phyloP scores from a whole-genome alignment of 768 basidiomycete genomes.

The Pleurotus djamor region DNA sequence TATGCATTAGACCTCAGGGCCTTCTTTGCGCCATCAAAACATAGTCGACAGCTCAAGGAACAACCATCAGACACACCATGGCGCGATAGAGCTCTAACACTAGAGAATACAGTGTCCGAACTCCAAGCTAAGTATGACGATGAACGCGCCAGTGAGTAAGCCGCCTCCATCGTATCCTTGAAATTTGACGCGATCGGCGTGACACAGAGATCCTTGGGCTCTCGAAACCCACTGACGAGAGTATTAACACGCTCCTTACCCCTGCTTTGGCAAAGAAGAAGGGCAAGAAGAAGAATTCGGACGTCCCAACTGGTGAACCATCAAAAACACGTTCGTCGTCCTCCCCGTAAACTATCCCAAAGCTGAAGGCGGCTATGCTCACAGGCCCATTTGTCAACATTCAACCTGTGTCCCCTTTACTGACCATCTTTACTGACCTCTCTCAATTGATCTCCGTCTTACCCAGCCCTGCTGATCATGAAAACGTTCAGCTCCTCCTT shows the following conservation, averaged over 20 bases:
- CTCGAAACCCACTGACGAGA: too few relatives aligned
- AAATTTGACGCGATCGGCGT: too few relatives aligned
- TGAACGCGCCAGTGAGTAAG: slow-evolving; percentile 36
- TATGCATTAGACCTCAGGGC: slow-evolving; percentile 40
- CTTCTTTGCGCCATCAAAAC: slow-evolving; percentile 12
- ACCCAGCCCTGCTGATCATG: slow-evolving; percentile 15
- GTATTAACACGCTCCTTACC: neutral
- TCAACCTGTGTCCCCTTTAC: slow-evolving; percentile 9
- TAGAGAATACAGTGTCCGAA: slow-evolving; percentile 35
- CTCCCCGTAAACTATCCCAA: neutral
- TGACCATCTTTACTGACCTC: slow-evolving; percentile 26
- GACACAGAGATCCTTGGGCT: too few relatives aligned
- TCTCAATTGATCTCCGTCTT: slow-evolving; percentile 22
- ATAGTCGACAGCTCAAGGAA: neutral
- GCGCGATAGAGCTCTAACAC: slow-evolving; percentile 36
- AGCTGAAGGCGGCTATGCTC: too few relatives aligned
- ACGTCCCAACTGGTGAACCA: slow-evolving; percentile 12
- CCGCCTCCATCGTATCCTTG: too few relatives aligned
- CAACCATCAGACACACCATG: slow-evolving; percentile 24
- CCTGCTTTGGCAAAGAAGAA: slow-evolving; percentile 12
- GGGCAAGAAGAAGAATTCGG: slow-evolving; percentile 14
- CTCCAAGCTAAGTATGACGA: slow-evolving; percentile 38
- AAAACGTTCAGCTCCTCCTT: slow-evolving; percentile 16
- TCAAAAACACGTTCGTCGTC: slow-evolving; percentile 11
- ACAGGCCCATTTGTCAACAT: neutral